These are phyloP conservation scores for Linum trigynum DNA, from an alignment of 345 rosid genomes.

Conservation along the genomic window DNA sequence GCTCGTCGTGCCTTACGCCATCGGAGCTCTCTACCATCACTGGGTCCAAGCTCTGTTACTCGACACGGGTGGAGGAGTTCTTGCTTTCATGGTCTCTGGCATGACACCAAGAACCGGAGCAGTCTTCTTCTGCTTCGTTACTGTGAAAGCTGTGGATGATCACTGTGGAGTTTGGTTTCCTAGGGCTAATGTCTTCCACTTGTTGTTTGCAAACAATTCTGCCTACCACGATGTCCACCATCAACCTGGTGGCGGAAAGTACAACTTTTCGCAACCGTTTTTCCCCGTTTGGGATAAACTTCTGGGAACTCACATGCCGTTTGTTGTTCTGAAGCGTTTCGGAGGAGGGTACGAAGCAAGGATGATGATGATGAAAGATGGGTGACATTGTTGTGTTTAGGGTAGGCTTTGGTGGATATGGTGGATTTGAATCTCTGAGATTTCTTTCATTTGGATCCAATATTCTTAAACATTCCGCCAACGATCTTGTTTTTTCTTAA, in stretches of 20 bases:
- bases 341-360: slow-evolving; percentile 70
- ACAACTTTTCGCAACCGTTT: slow-evolving; percentile 73
- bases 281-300: slow-evolving; percentile 67
- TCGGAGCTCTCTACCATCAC: slow-evolving; percentile 66
- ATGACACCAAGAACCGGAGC: slow-evolving; percentile 66
- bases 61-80: slow-evolving; percentile 61
- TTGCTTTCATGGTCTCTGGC: slow-evolving; percentile 57
- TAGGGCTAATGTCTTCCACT: slow-evolving; percentile 49
- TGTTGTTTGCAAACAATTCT: slow-evolving; percentile 47
- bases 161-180: slow-evolving; percentile 70
- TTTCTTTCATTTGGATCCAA: too few species aligned
- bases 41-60: slow-evolving; percentile 62
- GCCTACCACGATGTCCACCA: slow-evolving; percentile 71
- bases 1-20: slow-evolving; percentile 58
- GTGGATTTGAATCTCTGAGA: too few species aligned
- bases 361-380: slow-evolving; percentile 18
- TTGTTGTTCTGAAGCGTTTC: slow-evolving; percentile 38
- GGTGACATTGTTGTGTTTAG: too few species aligned
- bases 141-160: slow-evolving; percentile 57
- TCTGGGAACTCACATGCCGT: slow-evolving; percentile 61
- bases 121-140: slow-evolving; percentile 57
- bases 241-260: slow-evolving; percentile 60
- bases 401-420: too few species aligned
- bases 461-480: too few species aligned
- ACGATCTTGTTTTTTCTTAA: too few species aligned